Evolutionary conservation across 2,329 filamentous ascomycete genomes (phyloP).

Genomic region (Anthostomella pinea): DNA sequence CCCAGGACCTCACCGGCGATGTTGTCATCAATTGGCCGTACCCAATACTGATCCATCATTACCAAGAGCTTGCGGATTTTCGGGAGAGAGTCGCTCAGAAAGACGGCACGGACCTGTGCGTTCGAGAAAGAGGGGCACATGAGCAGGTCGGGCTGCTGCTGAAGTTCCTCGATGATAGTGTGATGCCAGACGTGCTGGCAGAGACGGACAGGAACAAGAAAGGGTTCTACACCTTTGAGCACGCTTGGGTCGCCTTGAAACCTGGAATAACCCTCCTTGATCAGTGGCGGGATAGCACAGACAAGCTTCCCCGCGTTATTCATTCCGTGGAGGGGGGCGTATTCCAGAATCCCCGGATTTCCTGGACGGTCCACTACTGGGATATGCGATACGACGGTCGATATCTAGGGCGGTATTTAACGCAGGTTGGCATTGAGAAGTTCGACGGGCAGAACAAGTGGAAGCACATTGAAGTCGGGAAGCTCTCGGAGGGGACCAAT

Average conservation of each 20-base stretch:
- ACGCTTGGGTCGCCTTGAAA: constrained; percentile 16
- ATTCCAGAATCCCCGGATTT: not conserved
- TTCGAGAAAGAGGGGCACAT: constrained; percentile 8
- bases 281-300: not conserved
- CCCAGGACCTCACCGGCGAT: constrained; percentile 18
- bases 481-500: not conserved
- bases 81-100: constrained; percentile 4
- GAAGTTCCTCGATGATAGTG: constrained; percentile 19
- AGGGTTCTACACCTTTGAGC: constrained; percentile 17
- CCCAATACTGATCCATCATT: constrained; percentile 27
- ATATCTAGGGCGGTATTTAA: constrained; percentile 4
- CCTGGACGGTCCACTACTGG: constrained; percentile 4
- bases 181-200: constrained; percentile 20
- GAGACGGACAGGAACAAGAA: constrained; percentile 19
- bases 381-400: constrained; percentile 7
- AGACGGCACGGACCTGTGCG: constrained; percentile 10
- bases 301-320: constrained; percentile 3
- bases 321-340: constrained; percentile 3
- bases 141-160: constrained; percentile 18
- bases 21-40: constrained; percentile 23
- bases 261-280: constrained; percentile 12
- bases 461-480: not conserved
- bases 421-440: not conserved
- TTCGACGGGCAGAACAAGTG: constrained; percentile 2
- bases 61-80: constrained; percentile 21